These are phyloP conservation scores for Umbelopsis vinacea DNA, from an alignment of 192 early-diverging fungal species.

Conservation along the genomic window DNA sequence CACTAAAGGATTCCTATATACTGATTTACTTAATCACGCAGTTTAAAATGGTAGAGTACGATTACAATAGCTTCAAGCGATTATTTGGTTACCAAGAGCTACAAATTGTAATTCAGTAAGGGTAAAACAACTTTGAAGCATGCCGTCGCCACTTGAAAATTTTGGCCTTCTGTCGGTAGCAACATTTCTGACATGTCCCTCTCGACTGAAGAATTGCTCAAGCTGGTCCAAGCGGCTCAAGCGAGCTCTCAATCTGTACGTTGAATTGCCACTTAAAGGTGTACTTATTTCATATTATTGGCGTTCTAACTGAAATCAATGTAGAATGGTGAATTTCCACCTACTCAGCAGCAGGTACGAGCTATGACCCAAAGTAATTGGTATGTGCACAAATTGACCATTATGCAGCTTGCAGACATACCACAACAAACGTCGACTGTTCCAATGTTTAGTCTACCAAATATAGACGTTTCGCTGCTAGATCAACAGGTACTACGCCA, in stretches of 20 bases:
- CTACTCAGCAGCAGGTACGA: background rate
- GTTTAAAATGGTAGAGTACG: too few species aligned
- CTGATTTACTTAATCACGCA: too few species aligned
- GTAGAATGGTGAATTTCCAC: background rate
- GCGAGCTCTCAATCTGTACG: slow-evolving; percentile 5
- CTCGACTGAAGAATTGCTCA: slow-evolving; percentile 13
- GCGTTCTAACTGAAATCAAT: background rate
- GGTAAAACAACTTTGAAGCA: too few species aligned
- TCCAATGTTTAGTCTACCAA: background rate
- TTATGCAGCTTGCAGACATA: background rate
- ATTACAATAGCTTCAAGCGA: too few species aligned
- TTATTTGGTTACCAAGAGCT: too few species aligned
- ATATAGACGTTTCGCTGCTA: slow-evolving; percentile 26
- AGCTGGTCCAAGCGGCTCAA: background rate
- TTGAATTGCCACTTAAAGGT: background rate
- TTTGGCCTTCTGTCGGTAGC: background rate
- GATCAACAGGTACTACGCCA: slow-evolving; percentile 26
- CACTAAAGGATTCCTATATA: too few species aligned
- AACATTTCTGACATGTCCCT: slow-evolving; percentile 10
- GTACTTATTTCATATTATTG: background rate
- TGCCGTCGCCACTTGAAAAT: background rate
- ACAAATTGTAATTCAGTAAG: too few species aligned
- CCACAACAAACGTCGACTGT: background rate
- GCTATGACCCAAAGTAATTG: background rate
- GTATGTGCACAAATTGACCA: background rate